Base-by-base conservation (phyloP, 2,329 filamentous ascomycete genomes). In the Graphilbum ipis-grandicollis region DNA sequence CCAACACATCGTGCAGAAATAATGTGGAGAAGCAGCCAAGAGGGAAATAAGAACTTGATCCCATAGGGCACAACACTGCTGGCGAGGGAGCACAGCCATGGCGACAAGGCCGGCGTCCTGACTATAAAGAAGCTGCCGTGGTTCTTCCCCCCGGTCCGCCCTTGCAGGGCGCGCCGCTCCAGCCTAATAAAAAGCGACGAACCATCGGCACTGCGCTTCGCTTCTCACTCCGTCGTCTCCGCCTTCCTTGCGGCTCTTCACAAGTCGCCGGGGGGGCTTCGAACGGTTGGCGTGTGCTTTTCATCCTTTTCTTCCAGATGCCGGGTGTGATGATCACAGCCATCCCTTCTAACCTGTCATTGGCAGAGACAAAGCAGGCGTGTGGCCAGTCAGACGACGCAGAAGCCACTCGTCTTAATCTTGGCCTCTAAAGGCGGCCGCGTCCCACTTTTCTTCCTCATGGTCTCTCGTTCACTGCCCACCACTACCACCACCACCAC, bases 1-100 rank as follows among this genome's bases (percentile, higher is more conserved):
- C 52, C 52, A 55, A 44, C 52, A 49, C 52, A 55, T 54, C 52
- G 44, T 55, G 53, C 53, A 55, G 51, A 39, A 48, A 44, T 40
- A 40, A 47, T 45, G 52, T 53, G 51, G 51, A 53, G 52, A 41
- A 46, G 41, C 13, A 18, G 12, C 30, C 17, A 43, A 43, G 35
- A 42, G 33, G 40, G 33, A 31, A 38, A 39, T 38, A 48, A 23
- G 15, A 30, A 22, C 15, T 13, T 13, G 30, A 5, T 13, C 9
- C 17, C n/a, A 31, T 28, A 9, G 17, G 21, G 23, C 15, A 21
- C 14, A 31, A 12, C 23, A n/a, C n/a, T n/a, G n/a, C n/a, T n/a
- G 19, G 21, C 17, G 23, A 18, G 12, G 34, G 12, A 6, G 17
- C 19, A 33, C 26, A 28, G 26, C 26, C 26, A 28, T 9, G 26